Conservation (phyloP, 2,329 filamentous ascomycete species). For the Huntiella abstrusa region DNA sequence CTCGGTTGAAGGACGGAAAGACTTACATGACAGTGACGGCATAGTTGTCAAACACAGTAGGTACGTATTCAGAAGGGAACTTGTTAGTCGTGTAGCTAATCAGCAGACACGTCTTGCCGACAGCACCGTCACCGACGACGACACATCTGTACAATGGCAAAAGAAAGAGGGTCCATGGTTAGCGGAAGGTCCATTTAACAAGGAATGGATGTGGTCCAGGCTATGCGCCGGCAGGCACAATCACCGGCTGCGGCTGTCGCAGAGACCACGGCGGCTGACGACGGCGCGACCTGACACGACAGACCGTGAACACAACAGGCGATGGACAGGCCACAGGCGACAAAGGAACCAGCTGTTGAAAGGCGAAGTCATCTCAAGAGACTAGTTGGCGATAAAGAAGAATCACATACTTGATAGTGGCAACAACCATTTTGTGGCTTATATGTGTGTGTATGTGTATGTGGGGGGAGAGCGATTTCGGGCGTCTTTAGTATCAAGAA, state of each 20-base stretch:
- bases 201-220: neutral
- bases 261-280: neutral
- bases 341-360: neutral
- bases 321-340: neutral
- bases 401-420: conserved; percentile 41
- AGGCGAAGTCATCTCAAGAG: neutral
- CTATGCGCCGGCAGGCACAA: neutral
- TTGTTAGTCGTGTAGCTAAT: conserved; percentile 99
- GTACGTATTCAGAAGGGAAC: conserved; percentile 98
- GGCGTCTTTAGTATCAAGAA: no score
- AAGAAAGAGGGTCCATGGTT: neutral
- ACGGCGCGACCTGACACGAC: neutral
- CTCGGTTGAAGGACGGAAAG: conserved; percentile 9
- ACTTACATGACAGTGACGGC: conserved; percentile 98
- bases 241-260: neutral
- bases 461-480: no score
- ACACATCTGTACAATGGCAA: conserved; percentile 51
- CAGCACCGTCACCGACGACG: conserved; percentile 96
- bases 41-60: conserved; percentile 99
- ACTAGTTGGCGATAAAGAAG: neutral
- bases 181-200: neutral
- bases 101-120: conserved; percentile 96
- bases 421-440: conserved; percentile 34
- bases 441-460: no score
- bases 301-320: neutral